phyloP scores from a whole-genome alignment of 2,329 filamentous ascomycete species.

The Metarhizium brunneum region DNA sequence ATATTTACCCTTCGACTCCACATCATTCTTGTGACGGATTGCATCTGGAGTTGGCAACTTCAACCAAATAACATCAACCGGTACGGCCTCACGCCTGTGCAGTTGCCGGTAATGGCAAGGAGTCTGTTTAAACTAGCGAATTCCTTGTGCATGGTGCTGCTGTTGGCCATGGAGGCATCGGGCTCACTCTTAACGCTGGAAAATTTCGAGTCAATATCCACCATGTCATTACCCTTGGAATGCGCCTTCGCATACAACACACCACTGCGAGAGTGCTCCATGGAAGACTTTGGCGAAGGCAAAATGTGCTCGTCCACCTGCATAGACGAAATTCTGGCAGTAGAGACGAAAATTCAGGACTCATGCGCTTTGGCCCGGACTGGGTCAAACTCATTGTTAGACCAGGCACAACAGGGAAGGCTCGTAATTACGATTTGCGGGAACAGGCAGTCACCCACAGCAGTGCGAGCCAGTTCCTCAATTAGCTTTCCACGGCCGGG shows the following conservation, averaged over 20 bases:
- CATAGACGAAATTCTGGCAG: conserved; percentile 16
- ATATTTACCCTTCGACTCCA: neutral
- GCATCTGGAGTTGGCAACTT: neutral
- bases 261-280: conserved; percentile 27
- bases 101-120: conserved; percentile 2
- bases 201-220: conserved; percentile 31
- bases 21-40: neutral
- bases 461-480: conserved; percentile 1
- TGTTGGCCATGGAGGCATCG: conserved; percentile 15
- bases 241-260: conserved; percentile 34
- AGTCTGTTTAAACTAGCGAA: neutral
- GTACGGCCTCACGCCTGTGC: neutral
- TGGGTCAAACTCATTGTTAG: conserved; percentile 23
- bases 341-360: conserved; percentile 19
- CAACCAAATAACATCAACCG: neutral
- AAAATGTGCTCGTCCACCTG: conserved; percentile 29
- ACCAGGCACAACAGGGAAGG: conserved; percentile 25
- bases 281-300: conserved; percentile 24
- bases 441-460: conserved; percentile 8
- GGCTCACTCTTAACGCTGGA: conserved; percentile 23
- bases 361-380: conserved; percentile 16
- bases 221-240: conserved; percentile 23
- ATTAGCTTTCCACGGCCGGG: neutral
- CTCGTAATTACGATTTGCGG: conserved; percentile 28
- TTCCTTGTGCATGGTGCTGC: conserved; percentile 11